Evolutionary conservation across 2,329 filamentous ascomycete genomes (phyloP), one percentile per base, ranked within the genome.

Genomic region (Botrytis deweyae): DNA sequence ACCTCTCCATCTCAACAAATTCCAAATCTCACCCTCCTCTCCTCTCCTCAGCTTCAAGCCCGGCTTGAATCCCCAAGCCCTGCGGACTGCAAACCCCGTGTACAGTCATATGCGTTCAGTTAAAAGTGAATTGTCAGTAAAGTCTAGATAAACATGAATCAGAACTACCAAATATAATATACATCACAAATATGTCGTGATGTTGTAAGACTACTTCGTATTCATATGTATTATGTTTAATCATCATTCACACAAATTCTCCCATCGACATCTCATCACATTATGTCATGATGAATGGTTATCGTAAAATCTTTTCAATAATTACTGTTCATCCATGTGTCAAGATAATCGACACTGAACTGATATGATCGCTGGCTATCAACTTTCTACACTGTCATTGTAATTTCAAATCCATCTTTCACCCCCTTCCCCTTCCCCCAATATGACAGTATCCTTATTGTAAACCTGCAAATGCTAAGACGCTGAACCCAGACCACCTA

Each of bases 401-500:
- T 38, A 18, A 52, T 52, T 25, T 52, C 44, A 38, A 36, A n/a
- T 52, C 29, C 65, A 67, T 55, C 65, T 65, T 36, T 12, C 65
- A 40, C 38, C 46, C 33, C 14, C 33, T 36, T 2, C 33, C 14
- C 33, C 22, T 5, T 10, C 62, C 22, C 33, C 33, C 64, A 38
- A 52, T 67, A 55, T 67, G 65, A 40, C 46, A 67, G 44, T 40
- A 67, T 55, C 65, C 65, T 36, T 55, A 20, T 67, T 55, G 65
- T 67, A 67, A 55, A 55, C 16, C 58, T 52, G 12, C 42, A 64
- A 71, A 71, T 67, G 65, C 65, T 40, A 29, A 49, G 40, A 55
- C 65, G 65, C 46, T 67, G 46, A 55, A 40, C 49, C 61, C 29
- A 38, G 36, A n/a, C 44, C 36, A 52, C 58, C 40, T 16, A 52